Base-by-base conservation (phyloP, 23 red algal species). In the Gracilaria domingensis region DNA sequence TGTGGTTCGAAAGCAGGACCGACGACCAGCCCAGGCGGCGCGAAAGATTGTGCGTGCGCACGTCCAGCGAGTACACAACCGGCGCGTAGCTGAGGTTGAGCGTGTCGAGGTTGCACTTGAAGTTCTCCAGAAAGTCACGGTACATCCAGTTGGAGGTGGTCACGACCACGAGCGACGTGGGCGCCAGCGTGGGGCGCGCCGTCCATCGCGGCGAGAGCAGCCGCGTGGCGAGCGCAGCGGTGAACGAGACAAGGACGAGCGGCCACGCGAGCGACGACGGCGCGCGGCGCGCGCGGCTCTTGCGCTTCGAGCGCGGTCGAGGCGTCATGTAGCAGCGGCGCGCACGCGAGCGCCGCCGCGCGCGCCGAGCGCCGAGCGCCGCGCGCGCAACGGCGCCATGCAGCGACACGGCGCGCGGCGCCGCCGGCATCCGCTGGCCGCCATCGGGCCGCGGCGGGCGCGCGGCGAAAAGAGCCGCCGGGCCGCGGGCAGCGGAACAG, bases 81-180 rank as follows among this genome's bases (percentile, higher is more conserved):
- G 67, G 84, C 8, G 64, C 84, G 25, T 75, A 50, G 28, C 14
- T 21, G 49, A 57, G 38, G 21, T 65, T 62, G 7, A 87, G 50
- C 37, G n/a, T 33, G n/a, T 87, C 51, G 13, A 87, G 40, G 53
- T 87, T 87, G 69, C 84, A 87, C 30, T 66, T 71, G 51, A 87
- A 75, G 66, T 87, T 87, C 23, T 66, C 42, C 45, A 87, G 44
- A 58, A 74, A 74, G 62, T 76, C 42, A 12, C 84, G 84, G 44
- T 87, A 75, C 84, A 87, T 75, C 64, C 64, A 87, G 50, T 87
- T 87, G 24, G 84, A 75, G 26, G 67, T 32, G 12, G 84, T 87
- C 21, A 87, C 84, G 42, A 87, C 84, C 24, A 62, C 24, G n/a
- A 62, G 59, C 24, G 59, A 62, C 59, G 26, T 30, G 0, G 21